Evolutionary conservation across 176 grass and related monocot species (phyloP).

Genomic region (Canna indica): DNA sequence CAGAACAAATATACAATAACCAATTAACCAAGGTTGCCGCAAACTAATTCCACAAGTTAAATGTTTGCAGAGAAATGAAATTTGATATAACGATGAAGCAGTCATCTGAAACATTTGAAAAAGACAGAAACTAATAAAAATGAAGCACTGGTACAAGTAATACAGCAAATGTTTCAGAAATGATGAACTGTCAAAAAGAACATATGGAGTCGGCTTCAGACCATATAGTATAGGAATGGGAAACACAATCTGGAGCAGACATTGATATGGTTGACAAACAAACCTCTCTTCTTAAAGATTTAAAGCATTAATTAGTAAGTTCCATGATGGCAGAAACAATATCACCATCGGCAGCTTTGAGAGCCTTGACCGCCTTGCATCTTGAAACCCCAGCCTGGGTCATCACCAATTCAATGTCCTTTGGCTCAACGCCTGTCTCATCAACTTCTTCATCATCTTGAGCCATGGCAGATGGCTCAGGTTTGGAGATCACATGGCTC

Average conservation of each 20-base stretch:
- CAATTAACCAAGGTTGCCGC: background rate
- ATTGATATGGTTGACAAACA: background rate
- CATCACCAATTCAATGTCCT: constrained; percentile 5
- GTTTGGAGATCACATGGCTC: background rate
- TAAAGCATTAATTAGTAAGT: background rate
- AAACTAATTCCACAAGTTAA: background rate
- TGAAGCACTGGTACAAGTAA: background rate
- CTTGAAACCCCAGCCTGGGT: constrained; percentile 1
- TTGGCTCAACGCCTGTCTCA: background rate
- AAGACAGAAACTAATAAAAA: background rate
- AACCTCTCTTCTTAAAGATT: background rate
- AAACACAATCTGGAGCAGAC: background rate
- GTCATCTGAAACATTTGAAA: background rate
- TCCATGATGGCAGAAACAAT: constrained; percentile 4
- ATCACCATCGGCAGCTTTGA: constrained; percentile 8
- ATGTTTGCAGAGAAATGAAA: background rate
- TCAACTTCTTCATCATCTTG: background rate
- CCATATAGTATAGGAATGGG: background rate
- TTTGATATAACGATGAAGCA: background rate
- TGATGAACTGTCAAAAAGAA: background rate
- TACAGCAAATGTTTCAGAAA: too few species aligned
- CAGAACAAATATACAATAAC: too few species aligned
- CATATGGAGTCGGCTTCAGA: background rate
- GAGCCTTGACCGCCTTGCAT: background rate
- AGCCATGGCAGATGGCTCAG: background rate